Evolutionary conservation across 371 early-diverging fungal species (phyloP), one percentile per base, ranked within the genome.

Genomic region (Dinochytrium kinnereticum): DNA sequence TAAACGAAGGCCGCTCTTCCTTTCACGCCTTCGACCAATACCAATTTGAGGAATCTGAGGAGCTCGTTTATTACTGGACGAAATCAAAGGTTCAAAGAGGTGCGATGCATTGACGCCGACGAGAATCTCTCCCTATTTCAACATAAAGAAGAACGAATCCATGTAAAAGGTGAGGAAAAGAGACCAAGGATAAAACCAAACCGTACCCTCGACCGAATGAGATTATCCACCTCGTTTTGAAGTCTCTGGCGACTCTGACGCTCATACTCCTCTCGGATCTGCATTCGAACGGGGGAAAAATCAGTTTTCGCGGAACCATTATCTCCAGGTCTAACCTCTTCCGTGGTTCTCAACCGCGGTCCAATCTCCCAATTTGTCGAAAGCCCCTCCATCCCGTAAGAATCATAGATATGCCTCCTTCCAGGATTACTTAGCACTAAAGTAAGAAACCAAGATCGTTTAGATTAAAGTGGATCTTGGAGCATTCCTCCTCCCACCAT

Each of bases 401-500:
- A 88, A 80, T 99, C 98, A 79, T 99, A 99, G 37, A 94, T 90
- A 13, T 90, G 88, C 59, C 98, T 89, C 68, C 89, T 89, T 26
- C 86, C 87, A 1, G 92, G 88, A 81, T 98, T 91, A 51, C 87
- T 89, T 57, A 98, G 81, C 1, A 96, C 95, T 94, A 71, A 3
- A 34, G 2, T 53, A 21, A 31, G 24, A 57, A 3, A 40, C 51
- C 13, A 59, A 39, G 57, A 2, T 3, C 51, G 30, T 36, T 44
- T 55, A 21, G 38, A 44, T 19, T 55, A 34, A 38, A 44, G 57
- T 36, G 68, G 73, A 10, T 13, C 69, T 36, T 36, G 33, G 55
- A 44, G 10, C 26, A 13, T 5, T 1, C 7, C 2, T 7, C 30
- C 21, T 19, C 28, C 28, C 39, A 92, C 94, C 91, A 87, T 96